Evolutionary conservation across 352 stramenopile genomes (phyloP), one percentile per base, ranked within the genome.

Genomic region (Phytophthora brassicae): DNA sequence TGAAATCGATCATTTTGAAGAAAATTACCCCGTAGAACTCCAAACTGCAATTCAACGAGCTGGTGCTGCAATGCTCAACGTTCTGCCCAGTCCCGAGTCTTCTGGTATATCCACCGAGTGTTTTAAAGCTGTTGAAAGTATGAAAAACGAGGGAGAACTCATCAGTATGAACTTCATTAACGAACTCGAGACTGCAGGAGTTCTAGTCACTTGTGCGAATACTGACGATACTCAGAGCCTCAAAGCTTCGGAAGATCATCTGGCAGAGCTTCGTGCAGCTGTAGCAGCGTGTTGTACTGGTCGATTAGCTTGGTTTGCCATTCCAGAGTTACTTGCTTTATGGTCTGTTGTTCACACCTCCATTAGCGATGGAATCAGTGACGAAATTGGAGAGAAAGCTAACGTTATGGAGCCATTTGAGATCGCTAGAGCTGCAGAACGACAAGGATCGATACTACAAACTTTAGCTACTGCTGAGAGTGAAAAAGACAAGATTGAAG

Each of bases 241-340:
- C 14, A 38, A 38, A 26, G 33, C 56, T 1, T 43, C 56, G 2
- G 57, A 60, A 6, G 35, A 44, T 4, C 22, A 53, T 36, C 49
- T 65, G 11, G 57, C 57, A 13, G 57, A 65, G 29, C 19, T 65
- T 17, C 57, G 57, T 20, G 57, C 52, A 20, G 39, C 49, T 35
- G n/a, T 43, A 9, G 57, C 57, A 8, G 22, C 48, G 2, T 60
- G 57, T 7, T 60, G 39, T 11, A 42, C 33, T 38, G 51, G 48
- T 12, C 54, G 17, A 39, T 8, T 59, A 13, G n/a, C 50, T 2
- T 59, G 39, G 50, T 43, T 23, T 4, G 48, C 49, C 11, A 5
- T 60, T 9, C 41, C 57, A 6, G 48, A 65, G 16, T 36, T 65
- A 7, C 24, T 65, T 12, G 57, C 57, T 9, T 50, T 65, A 20